Conservation (phyloP, 179 eudicot species). For the Monotropa hypopitys region DNA sequence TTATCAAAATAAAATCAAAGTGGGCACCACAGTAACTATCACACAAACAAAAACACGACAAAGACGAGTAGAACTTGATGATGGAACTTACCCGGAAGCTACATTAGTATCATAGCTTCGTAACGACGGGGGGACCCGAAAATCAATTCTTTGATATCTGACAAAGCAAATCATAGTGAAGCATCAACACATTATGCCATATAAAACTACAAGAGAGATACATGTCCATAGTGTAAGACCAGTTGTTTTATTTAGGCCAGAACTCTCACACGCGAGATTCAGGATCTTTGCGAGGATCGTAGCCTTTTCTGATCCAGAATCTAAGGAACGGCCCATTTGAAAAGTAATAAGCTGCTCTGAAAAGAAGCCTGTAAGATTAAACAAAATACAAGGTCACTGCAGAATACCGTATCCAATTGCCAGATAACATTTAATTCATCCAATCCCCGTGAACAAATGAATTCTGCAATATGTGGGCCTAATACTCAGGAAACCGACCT, state of each 20-base stretch:
- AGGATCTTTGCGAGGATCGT: constrained; percentile 94
- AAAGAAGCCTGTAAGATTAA: constrained; percentile 54
- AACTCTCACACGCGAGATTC: constrained; percentile 77
- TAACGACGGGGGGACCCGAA: constrained; percentile 67
- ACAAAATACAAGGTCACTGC: background rate
- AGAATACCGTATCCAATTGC: background rate
- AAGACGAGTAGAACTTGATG: background rate
- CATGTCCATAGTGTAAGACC: background rate
- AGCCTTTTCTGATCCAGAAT: constrained; percentile 87
- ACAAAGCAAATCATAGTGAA: constrained; percentile 11
- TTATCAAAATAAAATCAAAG: background rate
- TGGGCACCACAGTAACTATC: background rate
- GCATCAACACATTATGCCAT: background rate
- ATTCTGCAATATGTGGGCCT: background rate
- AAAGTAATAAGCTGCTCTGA: constrained; percentile 72
- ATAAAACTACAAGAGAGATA: background rate
- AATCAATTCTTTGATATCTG: constrained; percentile 85
- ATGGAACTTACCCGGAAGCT: constrained; percentile 38
- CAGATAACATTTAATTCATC: background rate
- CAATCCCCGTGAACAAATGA: background rate
- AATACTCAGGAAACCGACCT: constrained; percentile 32
- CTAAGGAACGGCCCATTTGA: constrained; percentile 83
- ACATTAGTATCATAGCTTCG: constrained; percentile 43
- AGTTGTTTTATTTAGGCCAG: background rate
- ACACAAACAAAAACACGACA: background rate